Evolutionary conservation across 31 red algal species (phyloP).

Genomic region (Asparagopsis taxiformis): DNA sequence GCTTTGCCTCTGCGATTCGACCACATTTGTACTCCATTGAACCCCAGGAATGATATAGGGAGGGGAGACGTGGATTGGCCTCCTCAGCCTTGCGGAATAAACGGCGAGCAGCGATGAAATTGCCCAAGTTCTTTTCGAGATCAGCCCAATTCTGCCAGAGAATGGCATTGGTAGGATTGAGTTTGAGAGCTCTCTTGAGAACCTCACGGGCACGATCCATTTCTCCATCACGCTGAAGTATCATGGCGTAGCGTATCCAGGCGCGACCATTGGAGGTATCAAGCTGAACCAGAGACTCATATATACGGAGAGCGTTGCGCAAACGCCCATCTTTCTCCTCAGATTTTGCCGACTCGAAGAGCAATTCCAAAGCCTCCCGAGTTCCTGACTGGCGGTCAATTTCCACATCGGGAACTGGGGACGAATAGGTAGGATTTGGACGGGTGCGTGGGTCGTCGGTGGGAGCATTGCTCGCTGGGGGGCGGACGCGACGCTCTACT

Average conservation of each 20-base stretch:
- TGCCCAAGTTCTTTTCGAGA: conserved; percentile 68
- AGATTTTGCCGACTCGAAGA: conserved; percentile 73
- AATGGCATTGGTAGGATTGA: conserved; percentile 70
- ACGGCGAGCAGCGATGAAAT: conserved; percentile 62
- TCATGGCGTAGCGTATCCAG: conserved; percentile 80
- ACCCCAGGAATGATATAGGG: conserved; percentile 91
- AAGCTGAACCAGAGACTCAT: conserved; percentile 69
- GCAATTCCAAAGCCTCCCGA: conserved; percentile 50
- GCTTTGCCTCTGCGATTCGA: conserved; percentile 30
- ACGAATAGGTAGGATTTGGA: too few species aligned
- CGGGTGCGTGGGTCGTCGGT: too few species aligned
- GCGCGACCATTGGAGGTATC: conserved; percentile 57
- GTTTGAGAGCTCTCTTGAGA: conserved; percentile 26
- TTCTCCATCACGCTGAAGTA: conserved; percentile 25
- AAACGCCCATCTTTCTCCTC: conserved; percentile 65
- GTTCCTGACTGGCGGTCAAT: too few species aligned
- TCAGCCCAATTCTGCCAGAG: conserved; percentile 86
- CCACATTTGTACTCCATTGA: conserved; percentile 78
- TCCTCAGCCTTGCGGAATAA: conserved; percentile 63
- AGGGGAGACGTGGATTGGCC: conserved; percentile 50
- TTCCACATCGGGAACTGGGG: too few species aligned
- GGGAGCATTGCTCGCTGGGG: too few species aligned
- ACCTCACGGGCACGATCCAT: conserved; percentile 26
- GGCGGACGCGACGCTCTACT: too few species aligned
- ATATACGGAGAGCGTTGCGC: conserved; percentile 46